A percentile compares a stretch with the other conserved stretches of the same genome.
Evolutionary conservation across 1,284 basidiomycete species (phyloP).

Genomic region (Jaminaea rosea): DNA sequence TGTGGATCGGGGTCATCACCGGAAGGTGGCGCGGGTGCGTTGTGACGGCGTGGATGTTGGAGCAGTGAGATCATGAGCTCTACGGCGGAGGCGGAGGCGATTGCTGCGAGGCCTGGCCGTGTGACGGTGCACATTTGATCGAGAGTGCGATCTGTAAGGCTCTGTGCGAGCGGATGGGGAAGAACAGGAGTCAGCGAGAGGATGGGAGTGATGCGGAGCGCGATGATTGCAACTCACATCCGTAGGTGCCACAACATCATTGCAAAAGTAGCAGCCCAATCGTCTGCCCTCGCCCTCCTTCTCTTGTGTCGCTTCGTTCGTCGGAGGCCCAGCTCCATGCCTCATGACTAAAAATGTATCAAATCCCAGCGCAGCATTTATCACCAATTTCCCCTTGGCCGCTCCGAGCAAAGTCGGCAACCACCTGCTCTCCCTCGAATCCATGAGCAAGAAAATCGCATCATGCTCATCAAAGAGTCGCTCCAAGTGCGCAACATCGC

Average conservation of each 20-base stretch:
- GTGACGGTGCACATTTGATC: conserved; percentile 99
- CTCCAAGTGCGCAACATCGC: conserved; percentile 66
- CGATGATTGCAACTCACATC: conserved; percentile 56
- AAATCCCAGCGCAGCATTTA: conserved; percentile 92
- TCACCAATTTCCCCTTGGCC: conserved; percentile 74
- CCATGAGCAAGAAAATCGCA: conserved; percentile 89
- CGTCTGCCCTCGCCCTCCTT: conserved; percentile 23
- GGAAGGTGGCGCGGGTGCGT: background rate
- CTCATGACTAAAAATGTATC: conserved; percentile 96
- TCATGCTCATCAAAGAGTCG: conserved; percentile 73
- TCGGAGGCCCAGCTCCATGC: conserved; percentile 61
- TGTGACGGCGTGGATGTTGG: conserved; percentile 57
- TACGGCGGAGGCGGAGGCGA: conserved; percentile 81
- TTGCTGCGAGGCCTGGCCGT: conserved; percentile 84
- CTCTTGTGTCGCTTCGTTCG: background rate
- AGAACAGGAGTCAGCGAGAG: background rate
- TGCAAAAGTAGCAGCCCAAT: conserved; percentile 90
- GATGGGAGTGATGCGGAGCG: background rate
- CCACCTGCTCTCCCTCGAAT: conserved; percentile 92
- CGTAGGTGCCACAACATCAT: conserved; percentile 89
- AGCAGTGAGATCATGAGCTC: conserved; percentile 80
- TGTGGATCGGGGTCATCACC: background rate
- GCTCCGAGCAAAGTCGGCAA: conserved; percentile 80
- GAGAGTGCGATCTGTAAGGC: conserved; percentile 80
- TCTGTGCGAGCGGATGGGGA: conserved; percentile 49